Evolutionary conservation across 169 alveolate genomes (phyloP), one percentile per base, ranked within the genome.

Genomic region (Plasmodium vivax): DNA sequence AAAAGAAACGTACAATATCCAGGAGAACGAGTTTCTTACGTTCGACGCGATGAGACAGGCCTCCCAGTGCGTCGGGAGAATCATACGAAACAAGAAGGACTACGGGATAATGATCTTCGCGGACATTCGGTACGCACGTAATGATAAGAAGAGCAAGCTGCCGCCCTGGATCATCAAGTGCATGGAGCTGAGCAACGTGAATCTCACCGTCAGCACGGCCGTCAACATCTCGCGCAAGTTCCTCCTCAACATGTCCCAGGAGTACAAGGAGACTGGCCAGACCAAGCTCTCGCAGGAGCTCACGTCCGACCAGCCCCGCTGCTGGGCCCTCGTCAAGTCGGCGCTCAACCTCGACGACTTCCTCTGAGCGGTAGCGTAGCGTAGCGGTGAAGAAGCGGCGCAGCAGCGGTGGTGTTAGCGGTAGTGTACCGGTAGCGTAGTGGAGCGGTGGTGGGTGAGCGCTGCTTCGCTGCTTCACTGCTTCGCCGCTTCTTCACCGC

Each of bases 21-120:
- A 97, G 85, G 99, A 99, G 95, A 97, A 97, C 88, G 99, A 99
- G 93, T 99, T 99, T 90, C 96, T 99, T 38, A 98, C 99, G 38
- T 99, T 99, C 94, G 99, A 99, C 94, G 99, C 99, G 2, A 98
- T 99, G 99, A 97, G 99, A 34, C 99, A 98, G 97, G 99, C 99
- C 30, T 98, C 99, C 10, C 99, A 99, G 93, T 99, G 99, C 90
- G 99, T 99, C 19, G 99, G 99, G 0, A 96, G 99, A 36, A 99
- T 99, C 68, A 97, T 99, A 47, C 98, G 99, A 68, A 97, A 98
- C 84, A 98, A 98, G 95, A 95, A 97, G 38, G 99, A 98, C 82
- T 98, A 98, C 87, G 99, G 99, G 38, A 94, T 98, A 58, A 98
- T 98, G 99, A 96, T 98, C 62, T 97, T 98, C 93, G 99, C 99